Conservation (phyloP, 805 yeast species). For the Nakazawaea anatomiae region DNA sequence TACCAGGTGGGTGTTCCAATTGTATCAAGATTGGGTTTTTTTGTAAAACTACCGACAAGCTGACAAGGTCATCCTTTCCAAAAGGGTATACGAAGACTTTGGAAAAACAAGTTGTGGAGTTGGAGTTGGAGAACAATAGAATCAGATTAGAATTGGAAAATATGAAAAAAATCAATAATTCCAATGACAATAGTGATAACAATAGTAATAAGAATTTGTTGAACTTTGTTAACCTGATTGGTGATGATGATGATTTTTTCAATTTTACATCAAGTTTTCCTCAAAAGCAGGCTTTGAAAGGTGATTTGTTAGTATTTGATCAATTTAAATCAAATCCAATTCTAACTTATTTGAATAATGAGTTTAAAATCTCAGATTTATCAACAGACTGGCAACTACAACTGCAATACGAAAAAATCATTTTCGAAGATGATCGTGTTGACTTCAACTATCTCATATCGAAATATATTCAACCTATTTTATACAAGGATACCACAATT, state of each 20-base stretch:
- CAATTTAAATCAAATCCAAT: slow-evolving; percentile 11
- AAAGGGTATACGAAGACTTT: slow-evolving; percentile 75
- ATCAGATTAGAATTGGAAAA: slow-evolving; percentile 29
- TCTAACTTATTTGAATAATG: slow-evolving; percentile 26
- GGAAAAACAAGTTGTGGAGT: slow-evolving; percentile 53
- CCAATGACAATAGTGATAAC: background rate
- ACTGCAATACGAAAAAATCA: background rate
- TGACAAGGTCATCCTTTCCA: slow-evolving; percentile 74
- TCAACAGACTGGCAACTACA: background rate
- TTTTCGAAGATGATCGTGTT: slow-evolving; percentile 27
- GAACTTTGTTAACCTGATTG: background rate
- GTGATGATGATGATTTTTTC: slow-evolving; percentile 10
- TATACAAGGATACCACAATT: background rate
- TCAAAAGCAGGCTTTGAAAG: slow-evolving; percentile 11
- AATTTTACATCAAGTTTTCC: slow-evolving; percentile 19
- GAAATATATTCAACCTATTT: slow-evolving; percentile 8
- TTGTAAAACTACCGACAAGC: slow-evolving; percentile 67
- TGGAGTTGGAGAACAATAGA: slow-evolving; percentile 50
- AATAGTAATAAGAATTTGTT: slow-evolving; percentile 1
- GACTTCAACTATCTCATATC: slow-evolving; percentile 20
- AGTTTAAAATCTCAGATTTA: background rate
- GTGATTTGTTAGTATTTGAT: slow-evolving; percentile 3
- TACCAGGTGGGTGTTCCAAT: slow-evolving; percentile 59
- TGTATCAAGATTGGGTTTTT: slow-evolving; percentile 60
- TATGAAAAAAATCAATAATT: slow-evolving; percentile 12